Conservation (phyloP, 148 eudicot genomes). For the Amaranthus hypochondriacus region DNA sequence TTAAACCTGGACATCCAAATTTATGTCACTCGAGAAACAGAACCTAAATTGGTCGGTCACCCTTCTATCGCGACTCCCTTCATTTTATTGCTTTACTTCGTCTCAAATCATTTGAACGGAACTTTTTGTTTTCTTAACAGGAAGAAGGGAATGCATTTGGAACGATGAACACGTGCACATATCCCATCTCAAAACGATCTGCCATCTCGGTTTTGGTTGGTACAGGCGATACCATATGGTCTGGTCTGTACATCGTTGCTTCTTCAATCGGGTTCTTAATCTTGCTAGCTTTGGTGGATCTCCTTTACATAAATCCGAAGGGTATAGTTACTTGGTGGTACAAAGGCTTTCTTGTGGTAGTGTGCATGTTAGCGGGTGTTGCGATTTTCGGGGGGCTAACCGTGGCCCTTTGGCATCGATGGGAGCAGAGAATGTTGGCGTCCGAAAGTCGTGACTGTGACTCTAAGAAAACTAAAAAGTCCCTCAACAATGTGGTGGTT, state of each 20-base stretch:
- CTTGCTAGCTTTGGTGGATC: conserved; percentile 45
- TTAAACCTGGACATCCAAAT: conserved; percentile 71
- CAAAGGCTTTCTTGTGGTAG: conserved; percentile 72
- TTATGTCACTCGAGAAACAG: conserved; percentile 68
- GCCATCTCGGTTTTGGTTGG: conserved; percentile 73
- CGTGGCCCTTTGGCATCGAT: conserved; percentile 63
- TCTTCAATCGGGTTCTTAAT: conserved; percentile 59
- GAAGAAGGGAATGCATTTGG: conserved; percentile 51
- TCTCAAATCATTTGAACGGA: not conserved
- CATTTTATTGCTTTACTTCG: not conserved
- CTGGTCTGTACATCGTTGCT: conserved; percentile 53
- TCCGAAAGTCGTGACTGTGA: conserved; percentile 23
- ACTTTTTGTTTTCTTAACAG: conserved; percentile 31
- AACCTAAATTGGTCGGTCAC: conserved; percentile 54
- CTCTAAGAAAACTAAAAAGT: conserved; percentile 11
- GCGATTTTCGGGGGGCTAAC: conserved; percentile 66
- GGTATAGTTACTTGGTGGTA: conserved; percentile 58
- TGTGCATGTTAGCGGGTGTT: conserved; percentile 68
- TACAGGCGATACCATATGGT: conserved; percentile 73
- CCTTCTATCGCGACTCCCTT: not conserved
- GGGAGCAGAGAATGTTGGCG: conserved; percentile 46
- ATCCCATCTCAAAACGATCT: conserved; percentile 28
- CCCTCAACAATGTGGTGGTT: conserved; percentile 17
- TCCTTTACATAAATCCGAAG: conserved; percentile 54
- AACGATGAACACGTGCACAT: conserved; percentile 29